These are phyloP conservation scores for Aspergillus cejpii DNA, from an alignment of 2,329 filamentous ascomycete genomes.

Conservation along the genomic window DNA sequence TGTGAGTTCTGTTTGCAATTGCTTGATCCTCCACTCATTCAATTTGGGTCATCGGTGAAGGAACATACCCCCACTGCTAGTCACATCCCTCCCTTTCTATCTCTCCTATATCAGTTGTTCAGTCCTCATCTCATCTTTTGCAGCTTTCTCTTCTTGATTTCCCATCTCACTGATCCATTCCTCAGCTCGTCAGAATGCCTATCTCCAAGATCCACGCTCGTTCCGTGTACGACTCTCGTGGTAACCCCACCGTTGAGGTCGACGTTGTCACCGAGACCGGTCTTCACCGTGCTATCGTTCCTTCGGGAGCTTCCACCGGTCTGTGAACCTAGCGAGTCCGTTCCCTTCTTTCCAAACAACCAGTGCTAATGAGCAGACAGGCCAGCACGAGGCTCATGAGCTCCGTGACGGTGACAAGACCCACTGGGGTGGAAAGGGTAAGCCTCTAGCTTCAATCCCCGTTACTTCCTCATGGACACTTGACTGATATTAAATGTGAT, in stretches of 20 bases:
- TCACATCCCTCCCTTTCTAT: conserved; percentile 17
- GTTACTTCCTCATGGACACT: not conserved
- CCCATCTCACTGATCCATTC: conserved; percentile 23
- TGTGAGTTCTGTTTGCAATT: conserved; percentile 11
- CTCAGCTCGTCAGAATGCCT: conserved; percentile 59
- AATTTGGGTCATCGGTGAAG: conserved; percentile 40
- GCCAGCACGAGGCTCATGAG: conserved; percentile 85
- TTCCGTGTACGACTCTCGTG: conserved; percentile 96
- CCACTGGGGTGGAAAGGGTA: conserved; percentile 79
- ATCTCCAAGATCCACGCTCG: conserved; percentile 87
- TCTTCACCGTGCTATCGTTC: conserved; percentile 94
- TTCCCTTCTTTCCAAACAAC: not conserved
- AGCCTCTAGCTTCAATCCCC: conserved; percentile 18
- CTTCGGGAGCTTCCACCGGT: conserved; percentile 93
- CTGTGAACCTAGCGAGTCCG: conserved; percentile 36
- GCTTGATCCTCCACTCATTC: conserved; percentile 21
- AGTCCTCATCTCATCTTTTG: conserved; percentile 9
- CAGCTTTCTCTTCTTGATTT: conserved; percentile 15
- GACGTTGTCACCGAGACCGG: conserved; percentile 94
- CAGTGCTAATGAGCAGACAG: conserved; percentile 41
- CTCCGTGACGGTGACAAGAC: conserved; percentile 83
- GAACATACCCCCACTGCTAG: conserved; percentile 28
- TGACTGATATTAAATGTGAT: not conserved
- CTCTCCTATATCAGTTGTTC: conserved; percentile 16
- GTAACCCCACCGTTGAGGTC: conserved; percentile 98